A percentile compares a stretch with the other conserved stretches of the same genome.
Evolutionary conservation across 345 rosid genomes (phyloP).

Genomic region (Psidium friedrichsthalianum): DNA sequence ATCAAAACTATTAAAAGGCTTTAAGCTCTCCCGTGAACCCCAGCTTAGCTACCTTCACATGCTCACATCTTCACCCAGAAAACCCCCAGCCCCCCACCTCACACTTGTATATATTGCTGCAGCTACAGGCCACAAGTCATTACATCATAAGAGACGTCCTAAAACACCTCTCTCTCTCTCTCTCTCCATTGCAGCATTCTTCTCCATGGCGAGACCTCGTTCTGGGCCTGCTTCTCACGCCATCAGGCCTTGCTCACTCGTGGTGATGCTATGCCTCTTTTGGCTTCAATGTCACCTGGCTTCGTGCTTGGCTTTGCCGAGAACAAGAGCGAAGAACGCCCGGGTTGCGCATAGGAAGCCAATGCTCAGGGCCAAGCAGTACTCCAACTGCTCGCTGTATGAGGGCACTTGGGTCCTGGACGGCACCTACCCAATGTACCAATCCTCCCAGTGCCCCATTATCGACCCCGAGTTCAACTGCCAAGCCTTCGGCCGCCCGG

Average conservation of each 20-base stretch:
- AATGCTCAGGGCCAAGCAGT: neutral
- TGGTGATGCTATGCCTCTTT: neutral
- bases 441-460: conserved; percentile 7
- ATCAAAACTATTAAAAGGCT: neutral
- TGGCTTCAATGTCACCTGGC: neutral
- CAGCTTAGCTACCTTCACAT: neutral
- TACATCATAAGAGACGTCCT: neutral
- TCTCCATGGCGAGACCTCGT: neutral
- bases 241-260: neutral
- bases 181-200: neutral
- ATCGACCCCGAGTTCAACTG: conserved; percentile 13
- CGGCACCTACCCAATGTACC: conserved; percentile 3
- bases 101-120: neutral
- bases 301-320: neutral
- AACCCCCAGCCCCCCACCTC: neutral
- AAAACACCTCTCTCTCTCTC: neutral
- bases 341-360: neutral
- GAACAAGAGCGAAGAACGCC: neutral
- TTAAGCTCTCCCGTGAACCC: neutral
- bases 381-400: conserved; percentile 1
- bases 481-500: conserved; percentile 10
- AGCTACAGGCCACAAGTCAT: neutral
- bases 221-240: neutral
- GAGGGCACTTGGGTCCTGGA: conserved; percentile 8
- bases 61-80: neutral